These are phyloP conservation scores for Malania oleifera DNA, from an alignment of 164 flowering plant genomes.

Conservation along the genomic window DNA sequence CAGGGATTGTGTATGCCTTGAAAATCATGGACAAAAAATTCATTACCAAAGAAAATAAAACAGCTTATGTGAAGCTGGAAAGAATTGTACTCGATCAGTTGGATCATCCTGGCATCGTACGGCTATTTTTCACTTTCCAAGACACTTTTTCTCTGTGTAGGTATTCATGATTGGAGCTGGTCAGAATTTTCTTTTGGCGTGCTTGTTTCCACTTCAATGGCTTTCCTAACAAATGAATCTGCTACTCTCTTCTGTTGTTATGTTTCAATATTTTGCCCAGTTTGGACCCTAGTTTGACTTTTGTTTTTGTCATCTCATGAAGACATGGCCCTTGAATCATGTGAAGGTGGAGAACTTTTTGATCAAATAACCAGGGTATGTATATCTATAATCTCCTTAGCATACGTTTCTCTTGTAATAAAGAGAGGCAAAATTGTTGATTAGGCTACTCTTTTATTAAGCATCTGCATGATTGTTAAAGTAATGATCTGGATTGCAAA, in stretches of 20 bases:
- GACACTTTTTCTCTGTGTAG: slow-evolving; percentile 86
- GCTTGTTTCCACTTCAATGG: background rate
- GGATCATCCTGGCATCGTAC: slow-evolving; percentile 92
- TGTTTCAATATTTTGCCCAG: background rate
- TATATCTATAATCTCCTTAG: background rate
- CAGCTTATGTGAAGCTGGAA: slow-evolving; percentile 94
- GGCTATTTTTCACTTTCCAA: slow-evolving; percentile 87
- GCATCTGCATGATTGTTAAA: too few relatives aligned
- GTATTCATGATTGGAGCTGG: slow-evolving; percentile 29
- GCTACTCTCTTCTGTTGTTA: background rate
- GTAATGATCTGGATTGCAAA: too few relatives aligned
- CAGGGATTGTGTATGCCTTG: slow-evolving; percentile 89
- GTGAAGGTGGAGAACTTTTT: slow-evolving; percentile 99
- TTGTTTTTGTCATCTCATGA: slow-evolving; percentile 23
- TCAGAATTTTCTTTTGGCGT: background rate
- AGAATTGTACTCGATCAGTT: slow-evolving; percentile 94
- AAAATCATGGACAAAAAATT: slow-evolving; percentile 99
- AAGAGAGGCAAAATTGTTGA: too few relatives aligned
- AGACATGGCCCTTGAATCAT: slow-evolving; percentile 99
- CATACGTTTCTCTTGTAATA: background rate
- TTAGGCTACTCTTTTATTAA: too few relatives aligned
- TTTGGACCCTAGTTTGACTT: slow-evolving; percentile 17
- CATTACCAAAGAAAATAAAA: slow-evolving; percentile 97
- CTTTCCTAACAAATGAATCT: background rate
- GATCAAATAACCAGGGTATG: slow-evolving; percentile 96